These are phyloP conservation scores for Ziziphus jujuba DNA, from an alignment of 306 rosid species.

Conservation along the genomic window DNA sequence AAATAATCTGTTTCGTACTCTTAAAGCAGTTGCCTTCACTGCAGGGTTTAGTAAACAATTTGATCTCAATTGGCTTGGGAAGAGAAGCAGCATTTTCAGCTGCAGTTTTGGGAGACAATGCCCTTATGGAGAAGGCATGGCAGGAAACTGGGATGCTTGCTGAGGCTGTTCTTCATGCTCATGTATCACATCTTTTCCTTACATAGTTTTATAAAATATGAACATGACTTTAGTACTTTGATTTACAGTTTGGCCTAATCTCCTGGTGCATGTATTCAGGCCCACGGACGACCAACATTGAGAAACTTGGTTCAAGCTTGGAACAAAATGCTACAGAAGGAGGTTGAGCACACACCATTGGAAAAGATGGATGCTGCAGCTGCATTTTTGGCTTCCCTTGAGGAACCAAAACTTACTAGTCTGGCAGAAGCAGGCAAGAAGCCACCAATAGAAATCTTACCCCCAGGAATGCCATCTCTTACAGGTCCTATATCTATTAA, in stretches of 20 bases:
- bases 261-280: constrained; percentile 41
- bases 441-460: constrained; percentile 89
- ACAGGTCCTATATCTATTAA: constrained; percentile 62
- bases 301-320: constrained; percentile 86
- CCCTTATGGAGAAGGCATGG: constrained; percentile 98
- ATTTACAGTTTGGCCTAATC: constrained; percentile 24
- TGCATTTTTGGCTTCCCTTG: constrained; percentile 88
- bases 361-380: constrained; percentile 83
- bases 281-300: constrained; percentile 96
- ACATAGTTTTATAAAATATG: not conserved
- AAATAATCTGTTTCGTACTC: constrained; percentile 6
- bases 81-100: constrained; percentile 98
- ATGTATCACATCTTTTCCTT: constrained; percentile 42
- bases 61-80: constrained; percentile 83
- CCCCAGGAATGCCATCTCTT: constrained; percentile 88
- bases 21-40: constrained; percentile 25
- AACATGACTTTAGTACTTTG: constrained; percentile 14
- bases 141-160: constrained; percentile 99
- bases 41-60: constrained; percentile 85
- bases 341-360: constrained; percentile 70
- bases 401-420: constrained; percentile 93
- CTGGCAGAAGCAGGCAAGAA: constrained; percentile 94
- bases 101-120: constrained; percentile 96
- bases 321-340: constrained; percentile 93
- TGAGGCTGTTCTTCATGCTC: constrained; percentile 99